A percentile compares a stretch with the other conserved stretches of the same genome.
Conservation (phyloP, 345 rosid species). For the Streptanthus diversifolius region DNA sequence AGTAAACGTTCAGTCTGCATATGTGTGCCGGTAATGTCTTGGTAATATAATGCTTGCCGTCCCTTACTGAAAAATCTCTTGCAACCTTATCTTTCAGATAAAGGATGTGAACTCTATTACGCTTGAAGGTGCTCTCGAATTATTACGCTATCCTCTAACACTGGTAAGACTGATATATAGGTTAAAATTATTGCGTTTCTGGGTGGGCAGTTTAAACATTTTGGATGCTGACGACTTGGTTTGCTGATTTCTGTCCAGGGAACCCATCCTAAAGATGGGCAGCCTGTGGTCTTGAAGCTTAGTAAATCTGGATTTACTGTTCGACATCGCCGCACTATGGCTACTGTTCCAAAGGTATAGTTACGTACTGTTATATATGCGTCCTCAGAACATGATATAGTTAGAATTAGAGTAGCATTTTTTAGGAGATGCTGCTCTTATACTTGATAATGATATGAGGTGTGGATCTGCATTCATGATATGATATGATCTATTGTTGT, state of each 20-base stretch:
- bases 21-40: not conserved
- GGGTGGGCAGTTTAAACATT: slow-evolving; percentile 12
- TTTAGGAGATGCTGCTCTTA: not conserved
- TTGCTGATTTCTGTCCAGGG: slow-evolving; percentile 52
- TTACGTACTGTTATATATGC: not conserved
- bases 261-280: slow-evolving; percentile 77
- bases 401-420: slow-evolving; percentile 11
- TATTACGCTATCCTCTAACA: slow-evolving; percentile 72
- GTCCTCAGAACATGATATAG: slow-evolving; percentile 2
- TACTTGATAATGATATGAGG: not conserved
- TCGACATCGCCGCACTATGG: slow-evolving; percentile 68
- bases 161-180: slow-evolving; percentile 49
- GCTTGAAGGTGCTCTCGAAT: slow-evolving; percentile 69
- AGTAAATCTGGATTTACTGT: slow-evolving; percentile 64
- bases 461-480: slow-evolving; percentile 4
- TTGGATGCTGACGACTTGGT: slow-evolving; percentile 6
- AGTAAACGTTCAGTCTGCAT: slow-evolving; percentile 1
- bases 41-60: not conserved
- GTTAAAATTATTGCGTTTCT: slow-evolving; percentile 16
- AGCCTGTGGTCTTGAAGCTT: slow-evolving; percentile 63
- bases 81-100: slow-evolving; percentile 43
- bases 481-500: slow-evolving; percentile 10
- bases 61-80: slow-evolving; percentile 6
- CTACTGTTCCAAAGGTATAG: slow-evolving; percentile 83
- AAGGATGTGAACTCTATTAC: slow-evolving; percentile 63